Evolutionary conservation across 2,329 filamentous ascomycete species (phyloP), one percentile per base, ranked within the genome.

Genomic region (Fusarium xylarioides): DNA sequence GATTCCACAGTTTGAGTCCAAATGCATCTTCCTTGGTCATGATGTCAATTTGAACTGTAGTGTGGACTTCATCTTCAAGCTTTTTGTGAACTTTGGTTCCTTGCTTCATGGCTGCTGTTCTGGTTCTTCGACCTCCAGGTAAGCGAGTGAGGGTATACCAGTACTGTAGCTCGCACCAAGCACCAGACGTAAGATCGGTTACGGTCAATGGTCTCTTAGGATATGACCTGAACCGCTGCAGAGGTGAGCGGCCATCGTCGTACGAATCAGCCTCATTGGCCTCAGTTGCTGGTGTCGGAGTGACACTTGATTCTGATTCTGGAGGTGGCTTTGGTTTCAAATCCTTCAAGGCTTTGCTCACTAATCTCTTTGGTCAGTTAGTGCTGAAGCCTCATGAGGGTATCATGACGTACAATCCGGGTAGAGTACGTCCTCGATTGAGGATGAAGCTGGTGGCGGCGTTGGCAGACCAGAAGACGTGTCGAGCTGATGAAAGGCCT

Each of bases 121-220:
- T 86, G 60, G 89, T 92, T 79, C 93, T 95, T 64, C 89, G 89
- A 2, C 95, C 96, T 78, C 92, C 85, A 0, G 87, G 88, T 8
- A 89, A 90, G 61, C 90, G 91, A 7, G 91, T 93, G 61, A 99
- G 86, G 0, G 91, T 93, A 82, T 97, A 98, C 86, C 91, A 95
- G 78, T 97, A 97, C 80, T 98, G 95, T 66, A 98, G 82, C 82
- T 99, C 95, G 81, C 96, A 99, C 96, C 96, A 99, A 12, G 95
- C 92, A 5, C 95, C 95, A 2, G 94, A 92, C 1, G 95, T 90
- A 30, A 98, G 84, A 81, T 99, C 96, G 5, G 93, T 95, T 2
- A 98, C 96, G 0, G 93, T 94, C 12, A 98, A 87, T 0, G 93
- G 90, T 79, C 94, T 95, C 78, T 88, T 91, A 0, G 94, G 94